These are phyloP conservation scores for Tephrocybe rancida DNA, from an alignment of 768 basidiomycete species.

Conservation along the genomic window DNA sequence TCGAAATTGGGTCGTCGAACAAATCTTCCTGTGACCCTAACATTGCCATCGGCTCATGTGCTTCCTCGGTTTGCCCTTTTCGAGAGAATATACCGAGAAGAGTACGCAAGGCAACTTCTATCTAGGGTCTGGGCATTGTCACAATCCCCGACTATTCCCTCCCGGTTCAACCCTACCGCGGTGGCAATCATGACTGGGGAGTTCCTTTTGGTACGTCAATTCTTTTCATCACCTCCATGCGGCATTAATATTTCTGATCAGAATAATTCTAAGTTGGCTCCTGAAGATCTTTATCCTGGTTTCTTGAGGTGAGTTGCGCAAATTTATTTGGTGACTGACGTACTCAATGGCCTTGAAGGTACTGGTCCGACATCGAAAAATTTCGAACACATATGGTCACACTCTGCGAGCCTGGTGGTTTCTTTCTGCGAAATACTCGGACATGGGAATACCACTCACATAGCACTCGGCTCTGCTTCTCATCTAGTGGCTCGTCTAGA, in stretches of 20 bases:
- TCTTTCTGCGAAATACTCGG: too few relatives aligned
- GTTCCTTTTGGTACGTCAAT: slow-evolving; percentile 13
- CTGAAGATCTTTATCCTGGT: background rate
- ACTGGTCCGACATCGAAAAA: background rate
- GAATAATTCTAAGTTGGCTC: background rate
- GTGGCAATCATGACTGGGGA: slow-evolving; percentile 16
- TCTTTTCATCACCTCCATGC: background rate
- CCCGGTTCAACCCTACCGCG: slow-evolving; percentile 6
- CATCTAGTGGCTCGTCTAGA: too few relatives aligned
- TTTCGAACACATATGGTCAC: background rate
- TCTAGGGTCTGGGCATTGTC: slow-evolving; percentile 7
- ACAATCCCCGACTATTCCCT: background rate
- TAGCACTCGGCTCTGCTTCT: too few relatives aligned
- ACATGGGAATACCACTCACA: too few relatives aligned
- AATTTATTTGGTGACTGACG: background rate
- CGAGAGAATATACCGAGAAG: background rate
- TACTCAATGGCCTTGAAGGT: slow-evolving; percentile 3
- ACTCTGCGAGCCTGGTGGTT: background rate
- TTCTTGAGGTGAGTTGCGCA: background rate
- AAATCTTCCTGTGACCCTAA: slow-evolving; percentile 4
- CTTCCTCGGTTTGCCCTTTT: slow-evolving; percentile 12
- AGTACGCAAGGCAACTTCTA: slow-evolving; percentile 3
- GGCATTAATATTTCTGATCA: background rate
- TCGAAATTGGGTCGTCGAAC: background rate
- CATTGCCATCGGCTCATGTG: slow-evolving; percentile 14